These are phyloP conservation scores for Circinella minor DNA, from an alignment of 371 early-diverging fungal genomes.

Conservation along the genomic window DNA sequence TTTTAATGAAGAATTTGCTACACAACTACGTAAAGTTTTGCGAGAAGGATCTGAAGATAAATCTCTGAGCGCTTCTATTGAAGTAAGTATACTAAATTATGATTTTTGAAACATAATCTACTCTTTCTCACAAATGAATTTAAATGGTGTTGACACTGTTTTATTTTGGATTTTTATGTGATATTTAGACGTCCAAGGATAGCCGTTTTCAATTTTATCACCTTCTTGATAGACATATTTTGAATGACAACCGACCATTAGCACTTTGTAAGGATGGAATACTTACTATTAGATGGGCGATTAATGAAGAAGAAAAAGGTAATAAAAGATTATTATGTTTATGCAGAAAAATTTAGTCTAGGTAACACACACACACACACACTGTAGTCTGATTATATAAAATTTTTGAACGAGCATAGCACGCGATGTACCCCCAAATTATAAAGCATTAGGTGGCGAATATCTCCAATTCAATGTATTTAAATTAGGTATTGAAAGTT, in stretches of 20 bases:
- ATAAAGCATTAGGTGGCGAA: constrained; percentile 63
- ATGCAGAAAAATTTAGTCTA: background rate
- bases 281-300: constrained; percentile 38
- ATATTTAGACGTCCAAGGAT: constrained; percentile 28
- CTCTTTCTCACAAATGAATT: no score
- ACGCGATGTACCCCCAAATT: constrained; percentile 19
- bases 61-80: background rate
- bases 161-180: background rate
- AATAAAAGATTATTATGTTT: background rate
- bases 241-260: constrained; percentile 25
- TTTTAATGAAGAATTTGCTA: constrained; percentile 28
- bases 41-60: background rate
- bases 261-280: constrained; percentile 28
- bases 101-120: no score
- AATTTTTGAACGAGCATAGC: background rate
- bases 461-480: constrained; percentile 84
- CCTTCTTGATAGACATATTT: constrained; percentile 25
- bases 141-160: no score
- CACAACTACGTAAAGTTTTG: constrained; percentile 32
- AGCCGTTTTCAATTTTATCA: constrained; percentile 33
- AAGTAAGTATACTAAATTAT: constrained; percentile 1
- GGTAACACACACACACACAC: background rate
- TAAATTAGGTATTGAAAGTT: constrained; percentile 92
- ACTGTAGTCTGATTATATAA: background rate
- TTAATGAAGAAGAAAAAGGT: constrained; percentile 20